Conservation (phyloP, 192 early-diverging fungal species). For the Coemansia sp. region DNA sequence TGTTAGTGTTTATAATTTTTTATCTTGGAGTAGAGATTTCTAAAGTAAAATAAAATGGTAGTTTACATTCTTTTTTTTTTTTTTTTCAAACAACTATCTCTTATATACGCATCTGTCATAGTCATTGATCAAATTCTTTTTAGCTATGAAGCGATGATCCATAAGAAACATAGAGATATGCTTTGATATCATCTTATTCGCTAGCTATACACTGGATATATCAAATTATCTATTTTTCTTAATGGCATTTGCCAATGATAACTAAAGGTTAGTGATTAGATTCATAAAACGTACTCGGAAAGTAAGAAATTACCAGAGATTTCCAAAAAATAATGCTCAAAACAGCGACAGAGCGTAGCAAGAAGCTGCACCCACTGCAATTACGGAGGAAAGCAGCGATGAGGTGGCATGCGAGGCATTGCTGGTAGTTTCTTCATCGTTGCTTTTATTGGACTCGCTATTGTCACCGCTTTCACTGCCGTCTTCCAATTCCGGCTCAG, state of each 20-base stretch:
- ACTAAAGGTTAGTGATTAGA: background rate
- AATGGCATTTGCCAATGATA: background rate
- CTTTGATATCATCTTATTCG: too few relatives aligned
- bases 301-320: background rate
- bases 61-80: too few relatives aligned
- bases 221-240: background rate
- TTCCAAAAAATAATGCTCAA: background rate
- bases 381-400: background rate
- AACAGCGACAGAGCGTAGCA: slow-evolving; percentile 3
- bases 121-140: too few relatives aligned
- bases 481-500: background rate
- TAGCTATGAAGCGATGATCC: too few relatives aligned
- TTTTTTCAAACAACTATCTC: too few relatives aligned
- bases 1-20: too few relatives aligned
- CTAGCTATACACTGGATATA: background rate
- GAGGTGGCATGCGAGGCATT: background rate
- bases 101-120: too few relatives aligned
- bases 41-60: too few relatives aligned
- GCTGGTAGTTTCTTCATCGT: background rate
- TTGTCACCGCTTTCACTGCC: too few relatives aligned
- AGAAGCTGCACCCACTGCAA: background rate
- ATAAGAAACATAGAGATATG: too few relatives aligned
- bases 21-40: too few relatives aligned
- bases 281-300: background rate
- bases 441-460: background rate